Evolutionary conservation across 2,329 filamentous ascomycete species (phyloP), one percentile per base, ranked within the genome.

Genomic region (Epichloe brachyelytri): DNA sequence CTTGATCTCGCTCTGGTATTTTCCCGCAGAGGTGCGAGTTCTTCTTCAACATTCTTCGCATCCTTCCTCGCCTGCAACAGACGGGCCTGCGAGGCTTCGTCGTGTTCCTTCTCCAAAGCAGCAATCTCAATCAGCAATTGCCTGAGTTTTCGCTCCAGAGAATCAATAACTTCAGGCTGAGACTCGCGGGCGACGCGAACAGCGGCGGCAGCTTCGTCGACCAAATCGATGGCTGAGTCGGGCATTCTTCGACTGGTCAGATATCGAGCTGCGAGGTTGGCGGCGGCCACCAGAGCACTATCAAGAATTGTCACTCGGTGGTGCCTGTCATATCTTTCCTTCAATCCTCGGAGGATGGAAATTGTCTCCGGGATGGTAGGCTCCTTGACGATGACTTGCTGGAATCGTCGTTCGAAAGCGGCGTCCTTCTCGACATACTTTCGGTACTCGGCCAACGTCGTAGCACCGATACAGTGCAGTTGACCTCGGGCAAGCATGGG

Each of bases 361-460:
- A 98, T 81, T 14, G 93, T 97, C 71, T 98, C 93, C 1, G 80
- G 68, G 46, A 97, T 83, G 5, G 81, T 77, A 2, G 93, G 93
- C 65, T 98, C 93, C 72, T 96, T 96, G 66, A 97, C 91, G 43
- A 98, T 70, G 39, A 98, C 93, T 69, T 98, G 93, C 68, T 98
- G 93, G 78, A 98, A 98, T 68, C 93, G 87, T 69, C 93, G 88
- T 70, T 98, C 93, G 65, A 98, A 98, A 45, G 93, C 93, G 44
- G 88, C 86, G 62, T 98, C 93, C 71, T 98, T 98, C 68, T 98
- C 93, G 56, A 98, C 95, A 70, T 98, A 97, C 69, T 98, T 98
- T 63, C 93, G 82, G 71, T 98, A 98, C 67, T 98, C 93, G 55
- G 83, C 82, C 53, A 98, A 78, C 2, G 93, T 98, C 2, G 93